A percentile compares a stretch with the other conserved stretches of the same genome.
Evolutionary conservation across 345 rosid species (phyloP).

Genomic region (Eucalyptus curtisii): DNA sequence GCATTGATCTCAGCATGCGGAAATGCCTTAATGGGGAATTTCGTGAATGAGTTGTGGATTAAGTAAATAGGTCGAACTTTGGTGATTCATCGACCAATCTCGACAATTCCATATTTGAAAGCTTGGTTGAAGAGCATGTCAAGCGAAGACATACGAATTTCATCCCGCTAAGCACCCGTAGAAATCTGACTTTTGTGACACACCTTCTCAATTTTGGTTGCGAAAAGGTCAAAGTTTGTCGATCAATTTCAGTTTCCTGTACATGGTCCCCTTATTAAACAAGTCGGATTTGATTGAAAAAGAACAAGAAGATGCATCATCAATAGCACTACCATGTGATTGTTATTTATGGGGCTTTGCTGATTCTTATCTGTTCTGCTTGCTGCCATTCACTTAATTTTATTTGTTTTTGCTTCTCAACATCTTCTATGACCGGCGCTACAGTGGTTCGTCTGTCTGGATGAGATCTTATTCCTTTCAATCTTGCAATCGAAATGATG

Average conservation of each 20-base stretch:
- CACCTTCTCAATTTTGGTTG: background rate
- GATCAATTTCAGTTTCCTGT: background rate
- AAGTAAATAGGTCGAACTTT: background rate
- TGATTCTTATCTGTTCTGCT: background rate
- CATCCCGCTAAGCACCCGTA: background rate
- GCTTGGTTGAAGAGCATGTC: background rate
- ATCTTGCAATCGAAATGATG: background rate
- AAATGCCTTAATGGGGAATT: background rate
- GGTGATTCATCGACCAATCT: background rate
- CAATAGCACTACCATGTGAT: conserved; percentile 1
- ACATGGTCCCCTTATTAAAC: background rate
- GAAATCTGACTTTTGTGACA: background rate
- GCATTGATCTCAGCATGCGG: background rate
- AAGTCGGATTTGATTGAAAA: background rate
- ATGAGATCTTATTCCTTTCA: background rate
- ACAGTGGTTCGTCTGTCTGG: background rate
- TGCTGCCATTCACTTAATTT: background rate
- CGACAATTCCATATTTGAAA: background rate
- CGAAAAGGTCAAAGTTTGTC: background rate
- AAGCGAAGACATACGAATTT: background rate
- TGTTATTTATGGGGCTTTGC: background rate
- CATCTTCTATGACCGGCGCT: background rate
- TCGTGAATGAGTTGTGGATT: background rate
- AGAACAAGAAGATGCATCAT: background rate
- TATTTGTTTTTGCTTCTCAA: background rate